Percentiles rank a stretch among this genome's conserved stretches.
phyloP scores from a whole-genome alignment of 352 stramenopile genomes.

The Phytophthora fragariaefolia region DNA sequence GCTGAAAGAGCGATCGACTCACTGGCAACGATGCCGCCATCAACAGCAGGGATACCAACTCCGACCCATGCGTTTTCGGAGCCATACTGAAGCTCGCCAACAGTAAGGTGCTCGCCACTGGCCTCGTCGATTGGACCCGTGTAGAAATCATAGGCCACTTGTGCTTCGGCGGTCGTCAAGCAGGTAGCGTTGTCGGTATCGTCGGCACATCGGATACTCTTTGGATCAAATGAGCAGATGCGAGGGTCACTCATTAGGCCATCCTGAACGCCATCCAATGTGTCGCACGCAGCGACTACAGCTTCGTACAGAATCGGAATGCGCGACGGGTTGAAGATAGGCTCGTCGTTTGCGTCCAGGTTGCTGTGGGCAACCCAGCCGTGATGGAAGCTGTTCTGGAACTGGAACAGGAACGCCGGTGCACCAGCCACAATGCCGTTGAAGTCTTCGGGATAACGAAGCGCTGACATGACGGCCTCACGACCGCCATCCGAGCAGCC shows the following conservation, averaged over 20 bases:
- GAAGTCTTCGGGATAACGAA: conserved; percentile 44
- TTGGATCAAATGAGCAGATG: not conserved
- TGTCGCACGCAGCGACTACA: conserved; percentile 34
- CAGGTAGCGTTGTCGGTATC: not conserved
- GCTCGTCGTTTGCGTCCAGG: conserved; percentile 14
- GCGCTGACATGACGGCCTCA: conserved; percentile 42
- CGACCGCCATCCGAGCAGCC: conserved; percentile 46
- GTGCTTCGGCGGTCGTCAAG: not conserved
- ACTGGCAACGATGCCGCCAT: conserved; percentile 30
- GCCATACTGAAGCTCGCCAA: conserved; percentile 41
- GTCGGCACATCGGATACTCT: not conserved
- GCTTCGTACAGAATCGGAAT: conserved; percentile 37
- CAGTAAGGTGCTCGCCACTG: conserved; percentile 39
- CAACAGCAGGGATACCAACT: conserved; percentile 32
- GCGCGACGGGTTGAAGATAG: conserved; percentile 31
- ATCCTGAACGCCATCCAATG: conserved; percentile 15
- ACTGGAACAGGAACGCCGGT: conserved; percentile 37
- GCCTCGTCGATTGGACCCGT: conserved; percentile 30
- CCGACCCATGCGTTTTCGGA: conserved; percentile 42
- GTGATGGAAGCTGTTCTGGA: conserved; percentile 50
- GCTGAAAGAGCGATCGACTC: conserved; percentile 34
- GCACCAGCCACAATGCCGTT: conserved; percentile 44
- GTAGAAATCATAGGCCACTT: conserved; percentile 37
- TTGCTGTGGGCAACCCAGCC: conserved; percentile 37
- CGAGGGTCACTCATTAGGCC: not conserved